These are phyloP conservation scores for Hyaloscypha bicolor DNA, from an alignment of 495 filamentous ascomycete genomes.

Conservation along the genomic window DNA sequence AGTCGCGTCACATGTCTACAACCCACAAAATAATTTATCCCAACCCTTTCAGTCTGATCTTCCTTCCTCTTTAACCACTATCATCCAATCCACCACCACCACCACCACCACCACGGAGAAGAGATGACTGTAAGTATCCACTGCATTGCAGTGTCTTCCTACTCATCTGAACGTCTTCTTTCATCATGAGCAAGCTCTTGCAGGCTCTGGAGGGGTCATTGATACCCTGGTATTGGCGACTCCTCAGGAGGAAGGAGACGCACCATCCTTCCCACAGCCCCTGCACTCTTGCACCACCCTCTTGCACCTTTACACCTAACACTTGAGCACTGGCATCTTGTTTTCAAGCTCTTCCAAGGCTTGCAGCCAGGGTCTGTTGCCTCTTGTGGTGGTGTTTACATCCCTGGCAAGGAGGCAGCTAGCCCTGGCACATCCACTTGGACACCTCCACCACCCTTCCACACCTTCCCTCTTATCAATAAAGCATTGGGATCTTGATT, in stretches of 20 bases:
- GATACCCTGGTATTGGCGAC: background rate
- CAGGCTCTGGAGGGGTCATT: background rate
- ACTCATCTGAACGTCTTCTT: background rate
- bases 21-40: background rate
- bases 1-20: background rate
- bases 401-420: too few relatives aligned
- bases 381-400: too few relatives aligned
- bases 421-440: background rate
- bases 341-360: too few relatives aligned
- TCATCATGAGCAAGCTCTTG: background rate
- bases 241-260: background rate
- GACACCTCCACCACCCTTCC: background rate
- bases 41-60: background rate
- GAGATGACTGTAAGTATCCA: too few relatives aligned
- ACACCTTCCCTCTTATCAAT: background rate
- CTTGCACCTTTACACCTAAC: too few relatives aligned
- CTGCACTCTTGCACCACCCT: too few relatives aligned
- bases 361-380: too few relatives aligned
- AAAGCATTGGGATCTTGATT: background rate
- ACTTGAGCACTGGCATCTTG: too few relatives aligned
- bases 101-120: too few relatives aligned
- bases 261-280: background rate
- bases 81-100: too few relatives aligned
- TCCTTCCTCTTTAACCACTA: background rate
- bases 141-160: background rate